These are phyloP conservation scores for Eucalyptus erythrocorys DNA, from an alignment of 345 rosid species.

Conservation along the genomic window DNA sequence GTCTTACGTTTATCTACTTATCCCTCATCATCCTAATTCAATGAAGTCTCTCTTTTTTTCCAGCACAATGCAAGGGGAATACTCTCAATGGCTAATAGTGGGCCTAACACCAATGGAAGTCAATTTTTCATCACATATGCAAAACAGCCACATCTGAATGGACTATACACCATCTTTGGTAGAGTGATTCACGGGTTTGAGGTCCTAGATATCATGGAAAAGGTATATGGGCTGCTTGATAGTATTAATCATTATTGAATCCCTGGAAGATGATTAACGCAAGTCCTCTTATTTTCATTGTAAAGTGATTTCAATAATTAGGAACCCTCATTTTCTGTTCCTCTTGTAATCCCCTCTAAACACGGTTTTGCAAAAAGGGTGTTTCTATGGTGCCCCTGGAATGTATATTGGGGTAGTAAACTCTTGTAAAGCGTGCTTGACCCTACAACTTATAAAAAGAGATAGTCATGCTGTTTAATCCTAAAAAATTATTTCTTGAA, in stretches of 20 bases:
- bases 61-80: constrained; percentile 97
- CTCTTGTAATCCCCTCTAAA: background rate
- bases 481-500: background rate
- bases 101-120: constrained; percentile 96
- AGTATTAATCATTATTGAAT: background rate
- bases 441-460: background rate
- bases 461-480: background rate
- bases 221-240: constrained; percentile 28
- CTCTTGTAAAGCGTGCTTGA: background rate
- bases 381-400: background rate
- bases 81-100: constrained; percentile 92
- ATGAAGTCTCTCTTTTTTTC: background rate
- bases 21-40: background rate
- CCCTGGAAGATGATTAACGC: background rate
- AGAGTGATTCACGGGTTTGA: constrained; percentile 97
- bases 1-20: background rate
- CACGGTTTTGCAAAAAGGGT: background rate
- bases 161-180: constrained; percentile 88
- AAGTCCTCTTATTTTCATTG: background rate
- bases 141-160: constrained; percentile 97
- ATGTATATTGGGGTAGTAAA: background rate
- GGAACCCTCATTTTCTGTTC: background rate
- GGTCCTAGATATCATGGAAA: constrained; percentile 97
- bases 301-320: background rate
- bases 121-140: constrained; percentile 83